Evolutionary conservation across 805 yeast species (phyloP), one percentile per base, ranked within the genome.

Genomic region (Spathaspora girioi): DNA sequence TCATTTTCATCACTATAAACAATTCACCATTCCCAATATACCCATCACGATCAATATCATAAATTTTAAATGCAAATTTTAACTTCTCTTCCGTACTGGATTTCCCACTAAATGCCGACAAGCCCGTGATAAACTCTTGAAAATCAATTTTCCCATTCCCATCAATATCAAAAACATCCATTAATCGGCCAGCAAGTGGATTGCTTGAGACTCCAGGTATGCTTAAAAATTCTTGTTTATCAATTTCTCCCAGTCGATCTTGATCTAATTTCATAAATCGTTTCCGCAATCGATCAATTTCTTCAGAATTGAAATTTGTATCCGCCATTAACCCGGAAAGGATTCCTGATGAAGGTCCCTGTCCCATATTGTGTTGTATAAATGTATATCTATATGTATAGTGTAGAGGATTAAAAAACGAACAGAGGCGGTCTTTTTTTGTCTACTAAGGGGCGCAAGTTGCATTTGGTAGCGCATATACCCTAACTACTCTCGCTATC

Each of bases 41-140:
- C 0, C 99, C 99, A 65, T 94, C 99, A 50, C 90, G 79, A 68
- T 94, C 99, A 56, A 94, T 90, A 65, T 94, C 99, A 64, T 94
- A 94, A 17, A 94, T 90, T 62, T 85, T 88, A 71, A 94, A 94
- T 10, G 97, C 94, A 73, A 96, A 94, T 63, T 76, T 77, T 53
- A 93, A 77, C 68, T 91, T 93, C 58, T 90, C 97, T 50, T 83
- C 86, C 46, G 83, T 82, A 20, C 84, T 80, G 1, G 96, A 89
- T 61, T 88, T 85, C 3, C 92, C 86, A 48, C 96, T 87, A 63
- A 94, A 94, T 2, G 92, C 91, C 2, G 96, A 87, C 45, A 90
- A 74, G 1, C 93, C 96, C 4, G 86, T 76, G 46, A 96, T 87
- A 68, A 94, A 94, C 69, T 94, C 99, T 64, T 90, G 92, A 69